Evolutionary conservation across 805 yeast genomes (phyloP), one percentile per base, ranked within the genome.

Genomic region (Teunomyces lycoperdinae): DNA sequence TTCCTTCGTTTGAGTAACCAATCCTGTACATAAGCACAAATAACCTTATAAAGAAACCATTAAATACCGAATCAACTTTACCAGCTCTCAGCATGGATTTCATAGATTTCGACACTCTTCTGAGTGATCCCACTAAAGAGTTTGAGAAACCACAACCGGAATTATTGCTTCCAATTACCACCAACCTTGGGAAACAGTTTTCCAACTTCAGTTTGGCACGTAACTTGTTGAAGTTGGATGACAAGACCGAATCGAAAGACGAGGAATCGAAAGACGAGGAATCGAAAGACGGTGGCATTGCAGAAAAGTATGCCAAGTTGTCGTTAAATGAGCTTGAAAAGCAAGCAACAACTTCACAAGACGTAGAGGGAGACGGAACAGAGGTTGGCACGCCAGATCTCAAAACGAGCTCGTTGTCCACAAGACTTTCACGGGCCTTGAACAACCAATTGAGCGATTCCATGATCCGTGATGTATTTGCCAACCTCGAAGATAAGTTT

Each of bases 341-440:
- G 26, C 50, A 53, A 26, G 8, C 33, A 5, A 33, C 30, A 29
- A 9, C 13, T 4, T 20, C n/a, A 28, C 35, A 36, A 17, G n/a
- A 40, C 14, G 14, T 20, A n/a, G 32, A 20, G 9, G 10, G n/a
- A n/a, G 14, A 31, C 13, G 32, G 5, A 13, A 13, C 27, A 9
- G 16, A 11, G 2, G 39, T 16, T n/a, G 17, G 26, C 3, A 14
- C 44, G 24, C 5, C 42, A 2, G 41, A 38, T 24, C 17, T 38
- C 29, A 35, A 40, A 13, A 29, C 32, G 4, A 28, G 16, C 16
- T 44, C 62, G 14, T 63, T 76, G 43, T 74, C 74, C 1, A 56
- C 69, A 43, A 73, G 85, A 57, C 60, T 83, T 49, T 62, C 78
- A 30, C 57, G 85, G 48, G 78, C 82, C 14, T 57, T 83, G 56